Evolutionary conservation across 2,329 filamentous ascomycete species (phyloP), one percentile per base, ranked within the genome.

Genomic region (Samsoniella hepiali): DNA sequence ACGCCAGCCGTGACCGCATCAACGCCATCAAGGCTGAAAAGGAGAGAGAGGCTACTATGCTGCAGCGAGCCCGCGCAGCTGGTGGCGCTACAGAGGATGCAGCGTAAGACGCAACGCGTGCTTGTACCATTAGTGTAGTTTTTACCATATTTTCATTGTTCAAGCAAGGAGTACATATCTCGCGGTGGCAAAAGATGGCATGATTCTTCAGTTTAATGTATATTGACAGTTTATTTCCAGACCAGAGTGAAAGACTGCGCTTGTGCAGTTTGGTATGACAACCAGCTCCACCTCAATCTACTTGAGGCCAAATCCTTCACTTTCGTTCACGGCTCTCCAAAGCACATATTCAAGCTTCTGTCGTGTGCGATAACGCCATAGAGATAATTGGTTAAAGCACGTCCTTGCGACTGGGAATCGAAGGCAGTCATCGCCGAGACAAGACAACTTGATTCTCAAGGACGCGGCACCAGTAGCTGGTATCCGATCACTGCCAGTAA

Each of bases 271-370:
- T 34, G 51, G 34, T 42, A 42, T 10, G 8, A 27, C 4, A 32
- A 42, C 9, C 13, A 15, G 9, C 15, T 42, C 17, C 11, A 22
- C 34, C 57, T 17, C 36, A n/a, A n/a, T n/a, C 27, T 62, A 94
- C 74, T 93, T 95, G 74, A 97, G 81, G 38, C 93, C 93, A 82
- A 97, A 97, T 3, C 93, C 93, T 74, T 96, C 92, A 71, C 93
- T 96, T 75, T 93, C 92, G 67, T 86, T 81, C n/a, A 97, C 92
- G 4, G 93, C 93, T 66, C 86, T 84, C 92, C 93, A 96, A 38
- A 97, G 78, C 79, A 88, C 87, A 58, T 75, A 77, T 73, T 91
- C 89, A 64, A 97, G 74, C 68, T 84, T 88, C 71, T 87, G 82
- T 68, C 82, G 85, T 3, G 84, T 86, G 42, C 76, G 73, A 75